Evolutionary conservation across 169 alveolate species (phyloP).

Genomic region (Plasmodium sp.): DNA sequence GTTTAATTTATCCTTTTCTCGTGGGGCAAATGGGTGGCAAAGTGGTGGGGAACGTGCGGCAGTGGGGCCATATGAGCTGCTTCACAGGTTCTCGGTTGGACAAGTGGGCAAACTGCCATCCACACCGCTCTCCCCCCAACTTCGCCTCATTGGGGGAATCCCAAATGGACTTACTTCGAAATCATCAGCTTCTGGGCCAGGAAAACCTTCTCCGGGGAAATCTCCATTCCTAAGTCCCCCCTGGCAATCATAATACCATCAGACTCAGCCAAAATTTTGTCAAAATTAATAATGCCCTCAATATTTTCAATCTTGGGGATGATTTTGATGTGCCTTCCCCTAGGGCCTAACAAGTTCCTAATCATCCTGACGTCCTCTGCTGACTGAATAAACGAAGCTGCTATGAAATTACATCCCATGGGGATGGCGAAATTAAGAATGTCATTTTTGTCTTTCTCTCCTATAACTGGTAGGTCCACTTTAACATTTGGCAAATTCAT

Average conservation of each 20-base stretch:
- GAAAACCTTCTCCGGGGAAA: slow-evolving; percentile 97
- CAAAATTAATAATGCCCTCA: slow-evolving; percentile 96
- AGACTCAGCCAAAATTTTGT: slow-evolving; percentile 93
- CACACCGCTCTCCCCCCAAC: not conserved
- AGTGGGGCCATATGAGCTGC: not conserved
- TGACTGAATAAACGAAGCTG: slow-evolving; percentile 92
- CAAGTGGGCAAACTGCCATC: not conserved
- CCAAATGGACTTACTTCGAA: slow-evolving; percentile 83
- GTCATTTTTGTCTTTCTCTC: slow-evolving; percentile 98
- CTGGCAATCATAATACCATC: slow-evolving; percentile 99
- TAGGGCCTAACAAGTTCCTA: slow-evolving; percentile 84
- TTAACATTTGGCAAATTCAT: slow-evolving; percentile 99
- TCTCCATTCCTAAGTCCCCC: slow-evolving; percentile 99
- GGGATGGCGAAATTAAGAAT: slow-evolving; percentile 97
- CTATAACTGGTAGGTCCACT: slow-evolving; percentile 96
- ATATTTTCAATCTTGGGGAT: slow-evolving; percentile 98
- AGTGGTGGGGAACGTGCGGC: not conserved
- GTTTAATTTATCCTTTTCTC: not conserved
- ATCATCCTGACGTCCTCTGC: slow-evolving; percentile 85
- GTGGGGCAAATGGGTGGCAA: slow-evolving; percentile 29
- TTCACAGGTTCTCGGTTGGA: not conserved
- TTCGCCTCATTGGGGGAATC: not conserved
- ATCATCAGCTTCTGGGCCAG: slow-evolving; percentile 97
- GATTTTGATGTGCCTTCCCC: slow-evolving; percentile 95
- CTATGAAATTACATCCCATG: slow-evolving; percentile 95